Base-by-base conservation (phyloP, 2,329 filamentous ascomycete genomes). In the Aspergillus floridensis region DNA sequence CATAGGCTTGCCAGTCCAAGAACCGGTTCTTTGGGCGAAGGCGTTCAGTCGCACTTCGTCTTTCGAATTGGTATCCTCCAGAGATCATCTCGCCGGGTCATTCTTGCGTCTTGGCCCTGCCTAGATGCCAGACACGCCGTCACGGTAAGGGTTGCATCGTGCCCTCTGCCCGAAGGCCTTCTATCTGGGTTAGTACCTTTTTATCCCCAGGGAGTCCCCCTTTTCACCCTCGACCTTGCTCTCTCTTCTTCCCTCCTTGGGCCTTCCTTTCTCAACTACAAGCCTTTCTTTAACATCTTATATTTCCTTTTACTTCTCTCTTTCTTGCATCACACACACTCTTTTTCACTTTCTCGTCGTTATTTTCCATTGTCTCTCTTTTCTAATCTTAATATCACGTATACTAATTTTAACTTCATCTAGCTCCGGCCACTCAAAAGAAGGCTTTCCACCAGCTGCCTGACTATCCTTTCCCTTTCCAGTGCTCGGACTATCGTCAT, bases 41-140 rank as follows among this genome's bases (percentile, higher is more conserved):
- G 74, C 77, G 77, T 79, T 79, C 65, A 74, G 73, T 79, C 77
- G 77, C 77, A 60, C 74, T 79, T 76, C 71, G 73, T 71, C 71
- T 72, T 66, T 71, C 59, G 65, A 64, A 70, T 66, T 74, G 69
- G 73, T 69, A 72, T 74, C 67, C 68, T 66, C 59, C 69, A 72
- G 66, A 68, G 66, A 69, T 68, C 63, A 68, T 66, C 70, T 71
- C 70, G 69, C 66, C 71, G 69, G 69, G 69, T 75, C 72, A 78
- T 77, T 76, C 74, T 74, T 73, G 69, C 62, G 65, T 69, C 65
- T 65, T 67, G 68, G 66, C 63, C 68, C 70, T 72, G 71, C 71
- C 75, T 74, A 77, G 75, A 78, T 79, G 76, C 74, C 75, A 76
- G 73, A 73, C 70, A 72, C 72, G 75, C 71, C 71, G 64, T 72